Conservation (phyloP, 2,329 filamentous ascomycete species). For the Colletotrichum tabaci region DNA sequence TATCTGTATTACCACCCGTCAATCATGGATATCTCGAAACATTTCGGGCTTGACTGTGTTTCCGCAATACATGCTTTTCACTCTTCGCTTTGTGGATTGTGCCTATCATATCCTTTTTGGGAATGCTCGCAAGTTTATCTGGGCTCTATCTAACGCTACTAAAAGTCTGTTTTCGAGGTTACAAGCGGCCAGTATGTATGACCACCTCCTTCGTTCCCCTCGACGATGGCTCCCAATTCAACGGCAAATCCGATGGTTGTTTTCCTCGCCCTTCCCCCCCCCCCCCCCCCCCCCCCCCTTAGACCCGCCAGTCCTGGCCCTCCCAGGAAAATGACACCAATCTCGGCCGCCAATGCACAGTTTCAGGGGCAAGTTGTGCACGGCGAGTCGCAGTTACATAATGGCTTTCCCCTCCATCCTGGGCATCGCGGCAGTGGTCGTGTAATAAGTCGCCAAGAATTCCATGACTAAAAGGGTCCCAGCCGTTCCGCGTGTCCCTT, state of each 20-base stretch:
- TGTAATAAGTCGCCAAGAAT: constrained; percentile 37
- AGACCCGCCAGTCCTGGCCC: background rate
- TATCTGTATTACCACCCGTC: too few relatives aligned
- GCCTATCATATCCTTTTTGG: too few relatives aligned
- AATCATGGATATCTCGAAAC: too few relatives aligned
- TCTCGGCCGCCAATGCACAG: background rate
- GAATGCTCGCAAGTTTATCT: too few relatives aligned
- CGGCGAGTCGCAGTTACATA: constrained; percentile 34
- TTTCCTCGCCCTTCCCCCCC: background rate
- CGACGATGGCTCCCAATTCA: background rate
- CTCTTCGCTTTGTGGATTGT: too few relatives aligned
- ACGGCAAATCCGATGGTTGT: background rate
- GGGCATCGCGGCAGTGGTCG: constrained; percentile 31
- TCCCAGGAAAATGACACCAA: background rate
- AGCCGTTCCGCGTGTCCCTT: constrained; percentile 10
- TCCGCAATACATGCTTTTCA: too few relatives aligned
- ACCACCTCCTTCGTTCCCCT: background rate
- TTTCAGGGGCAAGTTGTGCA: constrained; percentile 32
- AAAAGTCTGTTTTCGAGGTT: background rate
- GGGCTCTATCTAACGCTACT: background rate
- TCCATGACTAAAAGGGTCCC: constrained; percentile 36
- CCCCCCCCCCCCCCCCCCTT: too few relatives aligned
- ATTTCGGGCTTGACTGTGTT: too few relatives aligned
- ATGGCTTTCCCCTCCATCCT: constrained; percentile 26
- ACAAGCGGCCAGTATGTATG: background rate